Base-by-base conservation (phyloP, 306 rosid genomes). In the Vachellia collinsii region DNA sequence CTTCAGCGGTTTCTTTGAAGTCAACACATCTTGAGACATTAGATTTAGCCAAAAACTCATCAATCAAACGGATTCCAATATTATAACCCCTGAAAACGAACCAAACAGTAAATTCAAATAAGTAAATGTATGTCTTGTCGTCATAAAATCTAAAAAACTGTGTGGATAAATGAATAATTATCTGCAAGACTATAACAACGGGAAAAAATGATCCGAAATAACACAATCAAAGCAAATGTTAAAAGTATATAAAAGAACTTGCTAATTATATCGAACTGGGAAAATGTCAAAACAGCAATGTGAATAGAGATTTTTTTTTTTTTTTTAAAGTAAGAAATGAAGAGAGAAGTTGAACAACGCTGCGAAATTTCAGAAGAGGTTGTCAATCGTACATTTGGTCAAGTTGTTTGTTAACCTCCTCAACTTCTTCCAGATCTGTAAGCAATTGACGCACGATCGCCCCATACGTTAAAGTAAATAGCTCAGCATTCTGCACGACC, bases 401-500 rank as follows among this genome's bases (percentile, higher is more conserved):
- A 68, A 95, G 97, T 88, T 95, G 97, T 82, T 91, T 95, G 94
- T 95, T 95, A 39, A 95, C 99, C 89, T 95, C 99, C 75, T 95
- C 98, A 29, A 91, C 98, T 87, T 95, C 99, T 85, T 93, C 99
- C 75, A 95, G 92, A 88, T 95, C 99, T 6, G 99, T 93, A 62
- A 95, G 99, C 91, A 95, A 88, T 78, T 95, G 99, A 58, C 98
- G 98, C 80, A 95, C 98, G 54, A 92, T 90, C n/a, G 99, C 98
- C n/a, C 99, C 99, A 29, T 95, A 95, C n/a, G 99, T 95, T 83
- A 95, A 81, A 17, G 98, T 95, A 87, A 95, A 95, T 1, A 95
- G 91, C 89, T 95, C 99, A 16, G 97, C 98, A 77, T 95, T 93
- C 99, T 95, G 62, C 83, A 85, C 29, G 79, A 50, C 25, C 66